A percentile compares a stretch with the other conserved stretches of the same genome.
Conservation (phyloP, 305 asterid genomes). For the Solanum hybrid region DNA sequence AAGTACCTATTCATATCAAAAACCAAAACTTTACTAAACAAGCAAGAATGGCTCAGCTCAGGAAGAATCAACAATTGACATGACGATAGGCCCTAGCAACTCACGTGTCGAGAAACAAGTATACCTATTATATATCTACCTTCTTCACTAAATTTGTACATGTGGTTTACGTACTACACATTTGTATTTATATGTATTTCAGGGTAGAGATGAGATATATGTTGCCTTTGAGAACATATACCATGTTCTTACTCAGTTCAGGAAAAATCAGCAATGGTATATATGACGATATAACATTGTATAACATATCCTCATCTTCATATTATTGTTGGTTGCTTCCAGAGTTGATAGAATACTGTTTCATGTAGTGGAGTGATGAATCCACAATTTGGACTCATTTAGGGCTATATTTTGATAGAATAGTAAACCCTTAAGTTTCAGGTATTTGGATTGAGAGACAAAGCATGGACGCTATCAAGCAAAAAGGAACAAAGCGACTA, state of each 20-base stretch:
- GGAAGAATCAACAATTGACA: no score
- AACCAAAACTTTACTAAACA: no score
- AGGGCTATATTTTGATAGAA: no score
- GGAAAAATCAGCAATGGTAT: slow-evolving; percentile 19
- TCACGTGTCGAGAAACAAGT: no score
- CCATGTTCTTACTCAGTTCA: slow-evolving; percentile 15
- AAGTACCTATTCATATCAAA: no score
- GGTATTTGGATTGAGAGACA: no score
- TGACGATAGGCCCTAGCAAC: no score
- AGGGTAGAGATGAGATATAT: slow-evolving; percentile 17
- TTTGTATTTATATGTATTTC: background rate
- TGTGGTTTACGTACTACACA: background rate
- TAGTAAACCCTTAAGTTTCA: no score
- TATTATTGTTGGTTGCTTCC: background rate
- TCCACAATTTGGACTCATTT: no score
- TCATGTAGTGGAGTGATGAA: background rate
- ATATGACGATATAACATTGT: background rate
- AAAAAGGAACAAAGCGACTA: no score
- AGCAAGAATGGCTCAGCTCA: no score
- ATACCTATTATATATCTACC: background rate
- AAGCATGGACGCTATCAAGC: no score
- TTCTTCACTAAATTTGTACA: background rate
- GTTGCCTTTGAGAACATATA: slow-evolving; percentile 18
- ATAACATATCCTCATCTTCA: background rate
- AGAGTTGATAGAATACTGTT: background rate